Evolutionary conservation across 257 asterid genomes (phyloP).

Genomic region (Prunella vulgaris): DNA sequence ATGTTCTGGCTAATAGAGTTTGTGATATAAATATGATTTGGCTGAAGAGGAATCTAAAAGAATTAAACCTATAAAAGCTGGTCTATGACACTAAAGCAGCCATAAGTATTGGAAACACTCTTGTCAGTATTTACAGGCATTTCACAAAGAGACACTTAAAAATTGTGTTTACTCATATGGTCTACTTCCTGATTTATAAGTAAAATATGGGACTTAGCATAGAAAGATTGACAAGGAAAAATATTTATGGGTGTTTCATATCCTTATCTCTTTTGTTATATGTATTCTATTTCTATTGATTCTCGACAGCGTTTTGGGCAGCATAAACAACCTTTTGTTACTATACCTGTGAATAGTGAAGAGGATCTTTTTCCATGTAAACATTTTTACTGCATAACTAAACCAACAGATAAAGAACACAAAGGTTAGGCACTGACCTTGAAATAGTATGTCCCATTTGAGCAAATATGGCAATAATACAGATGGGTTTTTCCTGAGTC

Average conservation of each 20-base stretch:
- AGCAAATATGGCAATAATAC: conserved; percentile 44
- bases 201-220: background rate
- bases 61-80: background rate
- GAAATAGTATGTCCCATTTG: conserved; percentile 49
- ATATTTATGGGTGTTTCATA: background rate
- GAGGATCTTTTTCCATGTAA: background rate
- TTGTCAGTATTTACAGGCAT: background rate
- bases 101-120: background rate
- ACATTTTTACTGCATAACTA: background rate
- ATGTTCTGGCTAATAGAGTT: background rate
- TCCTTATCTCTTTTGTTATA: background rate
- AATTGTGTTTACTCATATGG: background rate
- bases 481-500: conserved; percentile 55
- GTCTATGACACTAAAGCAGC: background rate
- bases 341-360: background rate
- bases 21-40: background rate
- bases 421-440: conserved; percentile 47
- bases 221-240: background rate
- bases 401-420: background rate
- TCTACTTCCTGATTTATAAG: background rate
- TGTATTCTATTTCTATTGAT: background rate
- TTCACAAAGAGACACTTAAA: background rate
- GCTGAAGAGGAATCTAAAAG: background rate
- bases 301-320: background rate
- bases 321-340: background rate